A percentile compares a stretch with the other conserved stretches of the same genome.
Conservation (phyloP, 805 yeast genomes). For the Candida sithepensis region DNA sequence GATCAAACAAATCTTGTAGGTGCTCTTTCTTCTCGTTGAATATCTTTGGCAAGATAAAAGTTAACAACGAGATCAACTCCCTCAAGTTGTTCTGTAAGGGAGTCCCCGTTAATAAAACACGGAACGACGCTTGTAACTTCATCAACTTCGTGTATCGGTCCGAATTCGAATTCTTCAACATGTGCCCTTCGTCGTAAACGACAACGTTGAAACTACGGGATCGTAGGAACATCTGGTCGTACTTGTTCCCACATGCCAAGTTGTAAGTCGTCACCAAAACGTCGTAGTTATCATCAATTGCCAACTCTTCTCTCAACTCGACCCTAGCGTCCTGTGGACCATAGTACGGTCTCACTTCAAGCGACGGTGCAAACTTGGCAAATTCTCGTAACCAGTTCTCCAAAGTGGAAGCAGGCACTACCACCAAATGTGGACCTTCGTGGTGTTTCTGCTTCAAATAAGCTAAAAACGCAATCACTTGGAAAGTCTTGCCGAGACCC, state of each 20-base stretch:
- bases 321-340: constrained; percentile 84
- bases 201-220: constrained; percentile 77
- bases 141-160: constrained; percentile 86
- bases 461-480: constrained; percentile 89
- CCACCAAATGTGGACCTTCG: constrained; percentile 83
- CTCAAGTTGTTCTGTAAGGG: constrained; percentile 91
- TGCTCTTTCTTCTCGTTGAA: constrained; percentile 83
- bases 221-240: constrained; percentile 76
- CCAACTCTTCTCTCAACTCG: constrained; percentile 71
- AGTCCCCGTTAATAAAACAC: constrained; percentile 90
- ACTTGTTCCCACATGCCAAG: constrained; percentile 81
- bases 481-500: constrained; percentile 98
- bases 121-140: constrained; percentile 78
- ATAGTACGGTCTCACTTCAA: constrained; percentile 88
- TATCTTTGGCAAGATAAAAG: constrained; percentile 82
- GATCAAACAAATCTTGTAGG: constrained; percentile 77
- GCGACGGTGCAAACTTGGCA: constrained; percentile 76
- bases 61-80: constrained; percentile 84
- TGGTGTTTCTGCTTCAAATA: constrained; percentile 62
- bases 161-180: constrained; percentile 84
- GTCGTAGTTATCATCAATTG: constrained; percentile 58
- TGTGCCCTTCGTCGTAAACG: constrained; percentile 97
- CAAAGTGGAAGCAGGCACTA: constrained; percentile 93
- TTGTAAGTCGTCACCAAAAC: constrained; percentile 94
- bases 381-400: constrained; percentile 98